Evolutionary conservation across 257 asterid genomes (phyloP).

Genomic region (Vinca minor): DNA sequence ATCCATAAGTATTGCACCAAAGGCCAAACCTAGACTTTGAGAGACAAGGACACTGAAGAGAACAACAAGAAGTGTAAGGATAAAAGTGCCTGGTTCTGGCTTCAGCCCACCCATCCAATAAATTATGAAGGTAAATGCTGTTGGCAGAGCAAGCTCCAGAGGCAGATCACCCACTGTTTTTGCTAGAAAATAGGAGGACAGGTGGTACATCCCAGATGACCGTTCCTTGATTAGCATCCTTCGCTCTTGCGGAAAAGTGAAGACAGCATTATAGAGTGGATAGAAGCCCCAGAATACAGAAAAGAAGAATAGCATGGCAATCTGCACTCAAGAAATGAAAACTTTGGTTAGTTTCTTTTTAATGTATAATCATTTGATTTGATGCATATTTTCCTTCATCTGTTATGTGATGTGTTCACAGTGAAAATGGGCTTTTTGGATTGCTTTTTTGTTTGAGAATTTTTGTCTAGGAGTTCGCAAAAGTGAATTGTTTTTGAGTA

Average conservation of each 20-base stretch:
- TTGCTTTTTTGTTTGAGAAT: too few relatives aligned
- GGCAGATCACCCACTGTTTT: slow-evolving; percentile 88
- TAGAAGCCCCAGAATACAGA: slow-evolving; percentile 98
- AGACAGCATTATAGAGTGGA: slow-evolving; percentile 91
- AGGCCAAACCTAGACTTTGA: slow-evolving; percentile 80
- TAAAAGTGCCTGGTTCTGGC: slow-evolving; percentile 63
- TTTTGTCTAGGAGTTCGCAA: too few relatives aligned
- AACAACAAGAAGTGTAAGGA: slow-evolving; percentile 74
- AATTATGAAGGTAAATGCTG: slow-evolving; percentile 80
- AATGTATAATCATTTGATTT: not conserved
- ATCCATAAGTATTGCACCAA: slow-evolving; percentile 91
- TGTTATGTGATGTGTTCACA: not conserved
- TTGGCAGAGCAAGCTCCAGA: slow-evolving; percentile 85
- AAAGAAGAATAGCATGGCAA: slow-evolving; percentile 85
- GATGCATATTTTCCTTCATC: not conserved
- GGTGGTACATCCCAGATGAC: slow-evolving; percentile 93
- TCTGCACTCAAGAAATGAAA: slow-evolving; percentile 41
- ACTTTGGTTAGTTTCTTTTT: slow-evolving; percentile 17
- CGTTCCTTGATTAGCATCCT: slow-evolving; percentile 81
- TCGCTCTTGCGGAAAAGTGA: slow-evolving; percentile 97
- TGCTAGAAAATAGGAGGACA: slow-evolving; percentile 83
- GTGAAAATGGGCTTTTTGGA: not conserved
- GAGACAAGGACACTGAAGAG: slow-evolving; percentile 86
- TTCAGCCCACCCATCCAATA: slow-evolving; percentile 99
- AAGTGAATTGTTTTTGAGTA: too few relatives aligned